phyloP scores from a whole-genome alignment of 1,284 basidiomycete species.

The Melampsora larici-populina region DNA sequence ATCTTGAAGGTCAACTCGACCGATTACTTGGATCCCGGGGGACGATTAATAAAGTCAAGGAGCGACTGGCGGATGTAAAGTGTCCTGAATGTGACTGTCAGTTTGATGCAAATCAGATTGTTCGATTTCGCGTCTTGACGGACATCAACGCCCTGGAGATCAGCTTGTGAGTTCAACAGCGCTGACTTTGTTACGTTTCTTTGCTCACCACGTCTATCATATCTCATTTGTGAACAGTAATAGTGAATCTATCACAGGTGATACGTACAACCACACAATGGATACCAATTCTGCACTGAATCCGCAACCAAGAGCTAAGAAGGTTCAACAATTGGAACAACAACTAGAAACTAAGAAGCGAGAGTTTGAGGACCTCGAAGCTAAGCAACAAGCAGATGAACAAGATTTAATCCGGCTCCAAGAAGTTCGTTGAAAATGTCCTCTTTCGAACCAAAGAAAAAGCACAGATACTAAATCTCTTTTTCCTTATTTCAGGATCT shows the following conservation, averaged over 20 bases:
- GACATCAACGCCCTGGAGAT: slow-evolving; percentile 33
- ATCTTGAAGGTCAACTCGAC: slow-evolving; percentile 66
- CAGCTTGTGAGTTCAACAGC: slow-evolving; percentile 27
- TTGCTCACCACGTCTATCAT: not conserved
- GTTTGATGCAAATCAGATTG: slow-evolving; percentile 49
- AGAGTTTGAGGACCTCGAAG: not conserved
- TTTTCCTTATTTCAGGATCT: not conserved
- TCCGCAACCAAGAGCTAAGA: not conserved
- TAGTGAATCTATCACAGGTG: not conserved
- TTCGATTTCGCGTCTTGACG: slow-evolving; percentile 39
- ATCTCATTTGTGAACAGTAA: not conserved
- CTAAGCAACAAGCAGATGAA: not conserved
- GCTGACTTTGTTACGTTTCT: not conserved
- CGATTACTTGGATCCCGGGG: slow-evolving; percentile 45
- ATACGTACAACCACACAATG: not conserved
- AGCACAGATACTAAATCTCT: not conserved
- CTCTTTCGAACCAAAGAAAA: not conserved
- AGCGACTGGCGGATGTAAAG: slow-evolving; percentile 52
- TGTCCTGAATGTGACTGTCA: slow-evolving; percentile 49
- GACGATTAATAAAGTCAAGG: slow-evolving; percentile 45
- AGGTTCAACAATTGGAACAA: not conserved
- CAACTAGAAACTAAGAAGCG: not conserved
- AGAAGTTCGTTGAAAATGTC: not conserved
- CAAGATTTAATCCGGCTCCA: not conserved
- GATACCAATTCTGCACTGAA: not conserved